phyloP scores from a whole-genome alignment of 2,329 filamentous ascomycete species.

The Colletotrichum musae region DNA sequence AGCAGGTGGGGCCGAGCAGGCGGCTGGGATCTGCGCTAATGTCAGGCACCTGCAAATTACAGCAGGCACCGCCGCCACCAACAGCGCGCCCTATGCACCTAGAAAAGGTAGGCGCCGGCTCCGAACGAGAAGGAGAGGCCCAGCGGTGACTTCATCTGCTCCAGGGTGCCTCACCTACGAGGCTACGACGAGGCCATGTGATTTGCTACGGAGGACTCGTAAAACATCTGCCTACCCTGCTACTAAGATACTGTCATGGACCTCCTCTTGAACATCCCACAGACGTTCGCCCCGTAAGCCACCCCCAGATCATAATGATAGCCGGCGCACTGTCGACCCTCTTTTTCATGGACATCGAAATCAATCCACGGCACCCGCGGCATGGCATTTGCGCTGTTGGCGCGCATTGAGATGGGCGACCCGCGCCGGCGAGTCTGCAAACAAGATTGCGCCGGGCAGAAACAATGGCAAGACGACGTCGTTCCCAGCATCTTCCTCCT shows the following conservation, averaged over 20 bases:
- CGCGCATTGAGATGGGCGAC: conserved; percentile 3
- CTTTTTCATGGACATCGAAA: conserved; percentile 20
- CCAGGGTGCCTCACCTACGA: background rate
- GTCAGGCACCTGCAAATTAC: conserved; percentile 24
- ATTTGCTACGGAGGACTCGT: background rate
- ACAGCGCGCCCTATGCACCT: conserved; percentile 3
- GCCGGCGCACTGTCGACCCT: conserved; percentile 3
- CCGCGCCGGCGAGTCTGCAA: background rate
- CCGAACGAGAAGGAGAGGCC: conserved; percentile 17
- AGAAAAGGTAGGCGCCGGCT: conserved; percentile 20
- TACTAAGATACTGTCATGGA: background rate
- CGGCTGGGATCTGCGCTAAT: conserved; percentile 40
- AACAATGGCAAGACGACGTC: background rate
- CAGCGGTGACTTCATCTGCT: conserved; percentile 27
- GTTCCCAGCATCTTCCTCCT: conserved; percentile 4
- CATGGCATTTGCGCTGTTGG: conserved; percentile 9
- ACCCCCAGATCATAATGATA: conserved; percentile 20
- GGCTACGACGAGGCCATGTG: background rate
- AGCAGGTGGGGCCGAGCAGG: conserved; percentile 21
- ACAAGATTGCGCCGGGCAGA: conserved; percentile 13
- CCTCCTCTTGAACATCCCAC: conserved; percentile 1
- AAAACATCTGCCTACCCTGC: background rate
- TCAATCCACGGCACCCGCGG: conserved; percentile 18
- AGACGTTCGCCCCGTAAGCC: conserved; percentile 9
- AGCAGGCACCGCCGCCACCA: background rate